These are phyloP conservation scores for Hirsutella rhossiliensis DNA, from an alignment of 2,329 filamentous ascomycete species.

Conservation along the genomic window DNA sequence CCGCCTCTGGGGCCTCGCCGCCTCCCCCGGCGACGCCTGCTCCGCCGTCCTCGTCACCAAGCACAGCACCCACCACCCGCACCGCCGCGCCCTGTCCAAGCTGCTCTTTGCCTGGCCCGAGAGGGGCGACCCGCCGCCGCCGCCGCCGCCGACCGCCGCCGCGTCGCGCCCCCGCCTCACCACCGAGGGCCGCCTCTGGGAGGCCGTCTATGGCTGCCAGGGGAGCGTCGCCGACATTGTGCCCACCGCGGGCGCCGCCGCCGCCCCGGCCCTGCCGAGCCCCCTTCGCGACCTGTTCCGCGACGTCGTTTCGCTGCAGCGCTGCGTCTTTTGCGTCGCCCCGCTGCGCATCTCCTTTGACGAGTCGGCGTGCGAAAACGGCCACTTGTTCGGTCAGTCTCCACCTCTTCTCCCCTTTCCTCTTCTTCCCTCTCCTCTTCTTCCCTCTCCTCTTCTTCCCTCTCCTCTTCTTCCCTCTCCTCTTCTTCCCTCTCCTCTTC, in stretches of 20 bases:
- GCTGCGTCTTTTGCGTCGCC: constrained; percentile 35
- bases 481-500: not conserved
- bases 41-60: constrained; percentile 37
- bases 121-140: not conserved
- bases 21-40: constrained; percentile 38
- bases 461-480: not conserved
- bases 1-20: constrained; percentile 40
- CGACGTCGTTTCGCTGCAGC: constrained; percentile 20
- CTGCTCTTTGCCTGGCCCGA: constrained; percentile 24
- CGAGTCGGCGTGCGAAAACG: constrained; percentile 25
- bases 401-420: not conserved
- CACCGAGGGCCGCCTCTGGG: constrained; percentile 44
- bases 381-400: constrained; percentile 27
- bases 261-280: constrained; percentile 7
- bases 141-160: not conserved
- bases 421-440: not conserved
- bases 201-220: constrained; percentile 47
- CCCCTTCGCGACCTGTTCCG: constrained; percentile 25
- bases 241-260: constrained; percentile 10
- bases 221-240: constrained; percentile 29
- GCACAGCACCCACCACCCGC: constrained; percentile 35
- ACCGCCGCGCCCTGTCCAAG: constrained; percentile 25
- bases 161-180: constrained; percentile 19
- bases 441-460: not conserved
- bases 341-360: constrained; percentile 18